Base-by-base conservation (phyloP, 306 rosid genomes). In the Medicago ruthenica region DNA sequence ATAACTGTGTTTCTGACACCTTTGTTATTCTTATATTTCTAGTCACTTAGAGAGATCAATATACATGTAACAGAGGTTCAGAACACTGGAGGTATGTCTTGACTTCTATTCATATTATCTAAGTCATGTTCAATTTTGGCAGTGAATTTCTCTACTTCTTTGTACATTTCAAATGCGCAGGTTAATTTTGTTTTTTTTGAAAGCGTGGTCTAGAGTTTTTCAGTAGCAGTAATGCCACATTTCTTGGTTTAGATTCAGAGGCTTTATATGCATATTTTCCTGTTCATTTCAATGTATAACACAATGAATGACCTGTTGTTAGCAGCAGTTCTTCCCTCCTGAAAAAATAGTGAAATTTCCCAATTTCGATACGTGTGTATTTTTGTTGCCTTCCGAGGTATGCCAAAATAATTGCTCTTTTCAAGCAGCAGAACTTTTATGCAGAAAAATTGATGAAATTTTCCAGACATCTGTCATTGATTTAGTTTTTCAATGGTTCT, bases 11-110 rank as follows among this genome's bases (percentile, higher is more conserved):
- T 71, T 74, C 80, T 86, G 82, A 77, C 79, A 31, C 60, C 59
- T 81, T 69, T 77, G 65, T 71, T 80, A 13, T 85, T 77, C 21
- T 66, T 76, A 41, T 88, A 59, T 70, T 82, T 81, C 51, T 61
- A 96, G 99, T 88, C 99, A 7, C 98, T 96, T 75, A 86, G 83
- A 27, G 97, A 92, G 79, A 89, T 89, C 86, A 96, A 96, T 86
- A 64, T 79, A 67, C 95, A 83, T 80, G 68, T 96, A 55, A 79
- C 84, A 17, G 93, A 88, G 83, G 89, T 90, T 78, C 97, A 92
- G 75, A 95, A 84, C 70, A 80, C 85, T 67, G 99, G 99, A 89
- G 99, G 99, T 96, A 89, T 70, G 67, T 81, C 72, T 83, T 75
- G 15, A 37, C 57, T 80, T 44, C 67, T 57, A 44, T 10, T 13